Evolutionary conservation across 495 filamentous ascomycete species (phyloP).

Genomic region (Neurospora sp.): DNA sequence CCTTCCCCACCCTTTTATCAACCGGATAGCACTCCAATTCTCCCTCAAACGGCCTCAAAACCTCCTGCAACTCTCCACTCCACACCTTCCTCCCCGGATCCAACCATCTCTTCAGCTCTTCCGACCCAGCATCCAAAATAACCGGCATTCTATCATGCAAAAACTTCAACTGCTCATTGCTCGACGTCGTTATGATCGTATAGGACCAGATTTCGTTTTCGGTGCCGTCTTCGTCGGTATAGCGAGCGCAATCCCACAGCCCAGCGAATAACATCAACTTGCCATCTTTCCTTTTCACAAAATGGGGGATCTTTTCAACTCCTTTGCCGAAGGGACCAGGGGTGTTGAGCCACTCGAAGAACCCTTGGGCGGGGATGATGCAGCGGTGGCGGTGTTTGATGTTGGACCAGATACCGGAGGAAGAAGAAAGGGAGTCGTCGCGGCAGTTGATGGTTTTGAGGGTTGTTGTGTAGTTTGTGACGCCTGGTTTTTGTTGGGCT

Average conservation of each 20-base stretch:
- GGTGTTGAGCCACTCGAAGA: constrained; percentile 94
- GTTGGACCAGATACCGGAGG: constrained; percentile 76
- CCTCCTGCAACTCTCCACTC: constrained; percentile 64
- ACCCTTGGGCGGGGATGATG: constrained; percentile 78
- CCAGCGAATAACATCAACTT: constrained; percentile 83
- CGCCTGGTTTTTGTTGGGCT: constrained; percentile 21
- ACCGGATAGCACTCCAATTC: constrained; percentile 83
- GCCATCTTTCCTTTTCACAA: constrained; percentile 68
- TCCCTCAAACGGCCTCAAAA: constrained; percentile 67
- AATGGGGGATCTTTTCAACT: constrained; percentile 68
- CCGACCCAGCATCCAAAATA: constrained; percentile 67
- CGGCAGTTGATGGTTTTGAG: constrained; percentile 93
- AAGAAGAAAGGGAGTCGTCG: constrained; percentile 70
- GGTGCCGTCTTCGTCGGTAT: constrained; percentile 41
- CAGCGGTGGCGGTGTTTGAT: constrained; percentile 89
- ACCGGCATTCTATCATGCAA: constrained; percentile 95
- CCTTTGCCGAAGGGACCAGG: constrained; percentile 48
- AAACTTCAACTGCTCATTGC: constrained; percentile 69
- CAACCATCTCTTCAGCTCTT: constrained; percentile 67
- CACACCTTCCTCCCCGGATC: constrained; percentile 62
- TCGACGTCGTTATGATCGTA: constrained; percentile 82
- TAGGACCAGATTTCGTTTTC: constrained; percentile 53
- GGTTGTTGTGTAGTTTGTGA: constrained; percentile 53
- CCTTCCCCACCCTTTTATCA: constrained; percentile 83
- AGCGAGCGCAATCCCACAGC: constrained; percentile 79